A percentile compares a stretch with the other conserved stretches of the same genome.
Conservation (phyloP, 768 basidiomycete species). For the Boletus pseudo-olivaceus region DNA sequence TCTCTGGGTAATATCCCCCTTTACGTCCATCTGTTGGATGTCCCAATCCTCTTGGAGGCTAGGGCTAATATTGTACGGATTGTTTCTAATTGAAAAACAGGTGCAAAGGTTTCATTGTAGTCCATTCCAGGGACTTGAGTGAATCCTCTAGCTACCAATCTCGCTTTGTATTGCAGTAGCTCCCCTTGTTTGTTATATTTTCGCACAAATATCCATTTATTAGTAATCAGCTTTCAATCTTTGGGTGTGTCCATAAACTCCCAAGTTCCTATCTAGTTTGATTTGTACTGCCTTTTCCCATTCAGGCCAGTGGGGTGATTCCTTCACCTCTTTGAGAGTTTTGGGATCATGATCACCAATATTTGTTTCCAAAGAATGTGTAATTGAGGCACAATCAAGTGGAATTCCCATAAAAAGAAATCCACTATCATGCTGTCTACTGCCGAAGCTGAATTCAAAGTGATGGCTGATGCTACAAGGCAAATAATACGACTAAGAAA, state of each 20-base stretch:
- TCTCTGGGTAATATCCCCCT: too few species aligned
- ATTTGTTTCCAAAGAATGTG: too few species aligned
- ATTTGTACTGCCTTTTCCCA: background rate
- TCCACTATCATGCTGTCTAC: too few species aligned
- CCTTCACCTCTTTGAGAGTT: too few species aligned
- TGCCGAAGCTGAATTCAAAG: too few species aligned
- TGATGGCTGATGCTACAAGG: too few species aligned
- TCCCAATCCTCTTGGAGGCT: conserved; percentile 21
- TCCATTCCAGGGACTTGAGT: conserved; percentile 34
- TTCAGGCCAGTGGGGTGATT: background rate
- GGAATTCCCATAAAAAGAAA: too few species aligned
- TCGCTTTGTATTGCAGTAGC: conserved; percentile 28
- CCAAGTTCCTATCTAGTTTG: conserved; percentile 20
- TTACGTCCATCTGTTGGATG: conserved; percentile 30
- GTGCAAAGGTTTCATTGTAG: conserved; percentile 35
- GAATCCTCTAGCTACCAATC: conserved; percentile 40
- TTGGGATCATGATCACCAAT: too few species aligned
- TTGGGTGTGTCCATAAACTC: conserved; percentile 22
- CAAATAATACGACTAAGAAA: too few species aligned
- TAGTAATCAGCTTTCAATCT: conserved; percentile 21
- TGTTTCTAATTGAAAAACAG: conserved; percentile 22
- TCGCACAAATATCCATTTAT: conserved; percentile 27
- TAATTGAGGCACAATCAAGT: too few species aligned
- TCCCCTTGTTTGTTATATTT: background rate
- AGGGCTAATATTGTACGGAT: conserved; percentile 24